A percentile compares a stretch with the other conserved stretches of the same genome.
Evolutionary conservation across 1,284 basidiomycete genomes (phyloP).

Genomic region (Moniliella sp.): DNA sequence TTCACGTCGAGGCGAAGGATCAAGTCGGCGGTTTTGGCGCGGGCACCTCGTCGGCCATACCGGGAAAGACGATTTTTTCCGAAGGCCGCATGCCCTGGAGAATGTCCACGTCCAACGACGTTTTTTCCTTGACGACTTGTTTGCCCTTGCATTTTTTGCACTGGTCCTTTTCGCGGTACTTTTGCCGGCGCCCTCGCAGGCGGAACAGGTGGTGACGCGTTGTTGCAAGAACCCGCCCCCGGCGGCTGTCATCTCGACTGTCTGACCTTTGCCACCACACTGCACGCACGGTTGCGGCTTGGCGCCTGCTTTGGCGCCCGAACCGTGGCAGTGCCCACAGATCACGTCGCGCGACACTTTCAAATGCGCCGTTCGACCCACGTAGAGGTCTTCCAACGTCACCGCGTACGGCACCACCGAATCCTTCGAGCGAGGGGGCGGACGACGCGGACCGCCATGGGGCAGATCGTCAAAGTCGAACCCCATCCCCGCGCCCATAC

Average conservation of each 20-base stretch:
- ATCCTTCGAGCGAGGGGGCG: slow-evolving; percentile 24
- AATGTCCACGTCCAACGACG: slow-evolving; percentile 40
- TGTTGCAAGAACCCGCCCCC: slow-evolving; percentile 35
- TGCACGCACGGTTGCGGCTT: slow-evolving; percentile 58
- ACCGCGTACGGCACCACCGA: slow-evolving; percentile 53
- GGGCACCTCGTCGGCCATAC: slow-evolving; percentile 62
- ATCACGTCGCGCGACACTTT: slow-evolving; percentile 65
- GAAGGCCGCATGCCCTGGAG: slow-evolving; percentile 70
- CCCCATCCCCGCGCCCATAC: slow-evolving; percentile 40
- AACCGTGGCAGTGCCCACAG: slow-evolving; percentile 63
- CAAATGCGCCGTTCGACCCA: slow-evolving; percentile 69
- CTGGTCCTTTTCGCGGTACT: slow-evolving; percentile 68
- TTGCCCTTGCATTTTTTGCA: slow-evolving; percentile 89
- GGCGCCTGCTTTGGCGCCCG: slow-evolving; percentile 56
- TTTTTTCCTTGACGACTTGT: slow-evolving; percentile 65
- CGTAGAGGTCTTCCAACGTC: slow-evolving; percentile 74
- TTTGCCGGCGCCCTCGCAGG: slow-evolving; percentile 62
- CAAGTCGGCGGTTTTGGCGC: slow-evolving; percentile 38
- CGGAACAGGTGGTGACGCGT: slow-evolving; percentile 44
- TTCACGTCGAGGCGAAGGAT: slow-evolving; percentile 55
- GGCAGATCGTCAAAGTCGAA: too few relatives aligned
- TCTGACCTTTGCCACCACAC: slow-evolving; percentile 56
- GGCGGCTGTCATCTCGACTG: not conserved
- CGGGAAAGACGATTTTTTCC: slow-evolving; percentile 63
- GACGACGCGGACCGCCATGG: slow-evolving; percentile 34